Conservation (phyloP, 305 asterid species). For the Fraxinus platypoda region DNA sequence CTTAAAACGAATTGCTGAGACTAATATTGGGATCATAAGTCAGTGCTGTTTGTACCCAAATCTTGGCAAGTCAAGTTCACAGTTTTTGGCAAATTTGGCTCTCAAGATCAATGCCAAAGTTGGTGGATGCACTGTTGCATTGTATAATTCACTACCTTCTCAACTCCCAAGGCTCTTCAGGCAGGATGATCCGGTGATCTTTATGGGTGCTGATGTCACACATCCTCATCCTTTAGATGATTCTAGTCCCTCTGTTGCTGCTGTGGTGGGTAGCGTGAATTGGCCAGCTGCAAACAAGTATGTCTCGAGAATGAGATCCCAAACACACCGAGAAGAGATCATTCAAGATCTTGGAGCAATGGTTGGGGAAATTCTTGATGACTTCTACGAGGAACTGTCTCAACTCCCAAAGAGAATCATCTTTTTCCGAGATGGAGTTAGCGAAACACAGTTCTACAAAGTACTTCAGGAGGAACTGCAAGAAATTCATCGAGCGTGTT, state of each 20-base stretch:
- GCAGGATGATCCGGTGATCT: slow-evolving; percentile 66
- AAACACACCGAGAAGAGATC: slow-evolving; percentile 84
- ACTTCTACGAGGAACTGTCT: slow-evolving; percentile 50
- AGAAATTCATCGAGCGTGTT: slow-evolving; percentile 60
- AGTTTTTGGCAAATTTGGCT: slow-evolving; percentile 79
- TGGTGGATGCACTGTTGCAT: slow-evolving; percentile 90
- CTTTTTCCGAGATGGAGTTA: slow-evolving; percentile 89
- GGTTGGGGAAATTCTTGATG: slow-evolving; percentile 73
- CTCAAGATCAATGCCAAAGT: slow-evolving; percentile 91
- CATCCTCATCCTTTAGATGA: slow-evolving; percentile 95
- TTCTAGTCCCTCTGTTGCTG: slow-evolving; percentile 88
- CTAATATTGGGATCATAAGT: slow-evolving; percentile 69
- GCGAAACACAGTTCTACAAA: slow-evolving; percentile 81
- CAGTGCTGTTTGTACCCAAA: slow-evolving; percentile 86
- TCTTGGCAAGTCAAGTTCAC: slow-evolving; percentile 59
- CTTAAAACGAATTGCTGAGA: slow-evolving; percentile 84
- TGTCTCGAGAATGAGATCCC: slow-evolving; percentile 83
- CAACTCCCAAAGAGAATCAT: slow-evolving; percentile 65
- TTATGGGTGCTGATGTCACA: slow-evolving; percentile 97
- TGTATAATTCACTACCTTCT: slow-evolving; percentile 62
- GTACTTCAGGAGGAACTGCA: slow-evolving; percentile 63
- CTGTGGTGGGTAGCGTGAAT: slow-evolving; percentile 86
- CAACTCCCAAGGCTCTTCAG: slow-evolving; percentile 75
- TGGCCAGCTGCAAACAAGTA: slow-evolving; percentile 94
- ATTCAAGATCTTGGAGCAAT: slow-evolving; percentile 66